phyloP scores from a whole-genome alignment of 192 early-diverging fungal species.

The Coemansia sp. region DNA sequence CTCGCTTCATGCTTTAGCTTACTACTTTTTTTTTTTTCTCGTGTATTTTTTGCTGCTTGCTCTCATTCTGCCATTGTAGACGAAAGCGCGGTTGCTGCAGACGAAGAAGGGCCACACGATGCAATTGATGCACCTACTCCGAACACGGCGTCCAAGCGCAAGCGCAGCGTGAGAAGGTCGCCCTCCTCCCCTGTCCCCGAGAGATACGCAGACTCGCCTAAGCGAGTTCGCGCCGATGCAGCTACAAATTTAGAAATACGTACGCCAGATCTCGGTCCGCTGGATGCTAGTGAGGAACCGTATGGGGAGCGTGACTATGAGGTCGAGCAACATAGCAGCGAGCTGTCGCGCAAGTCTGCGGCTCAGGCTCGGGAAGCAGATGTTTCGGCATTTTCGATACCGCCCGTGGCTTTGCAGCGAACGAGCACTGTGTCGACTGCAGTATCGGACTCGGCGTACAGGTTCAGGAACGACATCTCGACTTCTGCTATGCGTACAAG shows the following conservation, averaged over 20 bases:
- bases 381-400: neutral
- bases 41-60: no score
- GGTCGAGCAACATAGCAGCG: neutral
- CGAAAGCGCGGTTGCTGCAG: neutral
- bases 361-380: neutral
- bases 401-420: neutral
- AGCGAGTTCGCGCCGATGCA: neutral
- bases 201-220: neutral
- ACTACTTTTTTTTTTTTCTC: neutral
- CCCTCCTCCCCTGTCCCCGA: neutral
- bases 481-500: neutral
- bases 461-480: neutral
- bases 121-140: neutral
- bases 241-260: neutral
- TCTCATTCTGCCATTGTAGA: neutral
- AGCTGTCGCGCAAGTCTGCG: neutral
- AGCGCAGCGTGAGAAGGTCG: neutral
- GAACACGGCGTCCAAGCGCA: slow-evolving; percentile 10
- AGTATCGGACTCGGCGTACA: neutral
- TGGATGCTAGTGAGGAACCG: neutral
- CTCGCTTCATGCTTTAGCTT: neutral
- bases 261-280: neutral
- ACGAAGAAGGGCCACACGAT: neutral
- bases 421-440: neutral
- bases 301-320: neutral